Evolutionary conservation across 2,329 filamentous ascomycete species (phyloP), one percentile per base, ranked within the genome.

Genomic region (Cladorrhinum sp.): DNA sequence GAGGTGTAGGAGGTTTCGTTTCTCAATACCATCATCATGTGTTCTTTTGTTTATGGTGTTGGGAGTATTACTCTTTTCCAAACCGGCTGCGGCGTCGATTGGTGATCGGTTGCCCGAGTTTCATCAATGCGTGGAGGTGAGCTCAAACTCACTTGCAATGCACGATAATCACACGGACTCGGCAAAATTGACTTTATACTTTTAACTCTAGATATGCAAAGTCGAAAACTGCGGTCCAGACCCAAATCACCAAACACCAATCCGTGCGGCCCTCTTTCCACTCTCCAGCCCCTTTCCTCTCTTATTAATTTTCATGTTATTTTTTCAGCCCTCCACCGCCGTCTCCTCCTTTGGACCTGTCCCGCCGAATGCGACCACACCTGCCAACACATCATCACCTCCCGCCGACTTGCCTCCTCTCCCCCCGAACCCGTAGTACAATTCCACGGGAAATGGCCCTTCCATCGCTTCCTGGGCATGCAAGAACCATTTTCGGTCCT

Each of bases 381-480:
- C 63, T 99, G 95, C 81, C 95, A 99, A 75, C 94, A 96, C 81
- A 89, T 96, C 73, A 82, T 96, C 62, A 98, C 95, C 60, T 77
- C 85, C 68, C 77, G 78, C 61, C 91, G 94, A 65, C 77, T 92
- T 66, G 79, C 84, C 24, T 79, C 83, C 64, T 83, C 86, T 62
- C 59, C 63, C 0, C 66, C 68, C 1, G 84, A 86, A 28, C 83
- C 87, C 10, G 76, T 97, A 55, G 88, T 94, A 60, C 95, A 99
- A 77, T 99, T 93, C 80, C 92, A 99, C 79, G 95, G 95, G 30
- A 99, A 99, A 83, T 99, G 95, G 95, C 95, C 95, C 42, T 99
- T 99, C 78, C 82, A 88, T 74, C 90, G 95, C 67, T 83, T 97
- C 71, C 77, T 96, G 58, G 95, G 95, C 74, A 89, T 96, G 80